Evolutionary conservation across 805 yeast genomes (phyloP), one percentile per base, ranked within the genome.

Genomic region (Sugiyamaella qingdaonensis): DNA sequence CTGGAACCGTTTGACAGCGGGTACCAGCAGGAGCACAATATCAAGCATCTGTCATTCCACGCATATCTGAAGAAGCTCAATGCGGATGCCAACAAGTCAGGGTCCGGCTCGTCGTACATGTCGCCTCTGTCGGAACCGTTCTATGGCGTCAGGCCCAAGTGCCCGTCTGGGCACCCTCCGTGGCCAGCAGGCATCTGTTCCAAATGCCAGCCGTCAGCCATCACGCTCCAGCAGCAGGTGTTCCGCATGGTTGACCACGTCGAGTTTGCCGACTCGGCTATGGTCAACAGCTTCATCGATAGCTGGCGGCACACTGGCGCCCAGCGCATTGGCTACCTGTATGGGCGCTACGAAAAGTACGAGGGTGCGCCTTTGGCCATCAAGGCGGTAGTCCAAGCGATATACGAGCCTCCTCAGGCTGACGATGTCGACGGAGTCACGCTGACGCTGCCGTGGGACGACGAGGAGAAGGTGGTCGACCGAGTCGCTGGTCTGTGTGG

Each of bases 211-310:
- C 98, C 99, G 0, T 84, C 96, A 1, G 94, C 97, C 0, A 88
- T 94, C 55, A 91, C 98, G 0, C 74, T 94, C 57, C 95, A 86
- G 68, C 90, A 84, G 68, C 99, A 94, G 68, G 74, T 77, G 34
- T 94, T 88, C 68, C 79, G 99, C 62, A 88, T 94, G 96, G 97
- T 95, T 29, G 99, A 94, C 68, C 98, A 94, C 71, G 94, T 94
- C 31, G 99, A 94, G 67, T 88, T 91, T 68, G 82, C 88, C 21
- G 81, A 81, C 54, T 81, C 90, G 49, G 74, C 76, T 10, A 78
- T 90, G 24, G 80, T 94, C 51, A 88, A 94, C 68, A 74, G 78
- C 35, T 94, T 94, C 68, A 88, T 94, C 52, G 95, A 94, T 59
- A 73, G 86, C 19, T 94, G 99, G 99, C 83, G 99, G 69, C 73